Conservation (phyloP, 2,329 filamentous ascomycete genomes). For the Penicillium sp. region DNA sequence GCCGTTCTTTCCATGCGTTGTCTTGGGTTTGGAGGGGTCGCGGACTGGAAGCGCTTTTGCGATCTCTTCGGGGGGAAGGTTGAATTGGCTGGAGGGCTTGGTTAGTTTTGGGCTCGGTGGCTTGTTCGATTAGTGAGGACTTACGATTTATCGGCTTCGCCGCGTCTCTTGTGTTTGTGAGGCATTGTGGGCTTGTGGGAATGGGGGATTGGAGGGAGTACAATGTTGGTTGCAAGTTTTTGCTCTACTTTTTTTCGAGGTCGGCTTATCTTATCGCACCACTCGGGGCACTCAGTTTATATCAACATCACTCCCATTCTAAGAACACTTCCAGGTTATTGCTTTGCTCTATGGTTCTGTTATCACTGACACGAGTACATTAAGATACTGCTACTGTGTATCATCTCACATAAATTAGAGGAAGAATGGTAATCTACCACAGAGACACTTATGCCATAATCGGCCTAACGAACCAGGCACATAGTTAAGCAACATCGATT, state of each 20-base stretch:
- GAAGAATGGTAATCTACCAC: too few species aligned
- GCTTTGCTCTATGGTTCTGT: too few species aligned
- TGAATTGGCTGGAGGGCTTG: slow-evolving; percentile 43
- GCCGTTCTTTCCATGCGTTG: slow-evolving; percentile 26
- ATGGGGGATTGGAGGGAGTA: slow-evolving; percentile 8
- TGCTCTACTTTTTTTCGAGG: slow-evolving; percentile 18
- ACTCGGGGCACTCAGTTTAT: neutral
- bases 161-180: slow-evolving; percentile 76
- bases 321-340: too few species aligned
- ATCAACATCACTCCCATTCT: neutral
- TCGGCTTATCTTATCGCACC: slow-evolving; percentile 22
- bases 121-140: slow-evolving; percentile 21
- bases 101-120: neutral
- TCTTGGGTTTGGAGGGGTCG: slow-evolving; percentile 47
- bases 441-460: neutral
- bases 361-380: too few species aligned
- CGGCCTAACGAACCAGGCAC: slow-evolving; percentile 9
- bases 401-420: too few species aligned
- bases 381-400: too few species aligned
- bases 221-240: neutral
- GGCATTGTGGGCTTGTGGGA: slow-evolving; percentile 60
- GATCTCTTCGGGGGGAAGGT: slow-evolving; percentile 62
- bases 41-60: slow-evolving; percentile 62
- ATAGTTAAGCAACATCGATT: neutral
- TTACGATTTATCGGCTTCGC: slow-evolving; percentile 54